Evolutionary conservation across 164 flowering plant species (phyloP).

Genomic region (Warburgia ugandensis): DNA sequence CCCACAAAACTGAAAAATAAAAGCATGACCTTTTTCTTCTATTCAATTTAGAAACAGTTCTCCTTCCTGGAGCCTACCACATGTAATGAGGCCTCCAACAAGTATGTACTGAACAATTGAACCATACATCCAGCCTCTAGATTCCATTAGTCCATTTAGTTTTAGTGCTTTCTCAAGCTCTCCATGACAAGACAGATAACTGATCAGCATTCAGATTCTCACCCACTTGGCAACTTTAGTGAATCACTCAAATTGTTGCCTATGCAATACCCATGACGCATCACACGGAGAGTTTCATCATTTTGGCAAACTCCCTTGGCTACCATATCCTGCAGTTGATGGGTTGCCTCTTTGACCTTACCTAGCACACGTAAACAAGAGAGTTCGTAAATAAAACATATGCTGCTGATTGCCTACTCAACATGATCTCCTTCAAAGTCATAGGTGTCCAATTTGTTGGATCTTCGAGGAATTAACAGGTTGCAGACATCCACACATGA

Average conservation of each 20-base stretch:
- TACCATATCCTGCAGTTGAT: slow-evolving; percentile 32
- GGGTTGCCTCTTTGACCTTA: slow-evolving; percentile 31
- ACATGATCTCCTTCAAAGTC: slow-evolving; percentile 32
- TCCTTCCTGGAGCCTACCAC: slow-evolving; percentile 47
- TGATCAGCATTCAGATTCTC: slow-evolving; percentile 36
- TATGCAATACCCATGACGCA: slow-evolving; percentile 42
- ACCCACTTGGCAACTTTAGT: slow-evolving; percentile 36
- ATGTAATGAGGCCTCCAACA: slow-evolving; percentile 38
- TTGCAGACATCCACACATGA: slow-evolving; percentile 28
- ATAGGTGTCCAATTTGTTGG: slow-evolving; percentile 25
- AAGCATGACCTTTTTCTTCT: slow-evolving; percentile 31
- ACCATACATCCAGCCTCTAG: slow-evolving; percentile 48
- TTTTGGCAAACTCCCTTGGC: slow-evolving; percentile 29
- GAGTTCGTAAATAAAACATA: slow-evolving; percentile 22
- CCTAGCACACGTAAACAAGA: slow-evolving; percentile 38
- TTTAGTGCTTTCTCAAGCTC: slow-evolving; percentile 39
- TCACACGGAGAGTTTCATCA: slow-evolving; percentile 23
- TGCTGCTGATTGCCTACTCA: slow-evolving; percentile 19
- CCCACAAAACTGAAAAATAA: slow-evolving; percentile 43
- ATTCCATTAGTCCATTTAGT: slow-evolving; percentile 57
- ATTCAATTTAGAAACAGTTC: slow-evolving; percentile 43
- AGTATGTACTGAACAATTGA: slow-evolving; percentile 47
- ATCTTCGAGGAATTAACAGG: slow-evolving; percentile 36
- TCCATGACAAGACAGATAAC: slow-evolving; percentile 27
- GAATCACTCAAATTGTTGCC: slow-evolving; percentile 29